These are phyloP conservation scores for Pseudofabraea citricarpa DNA, from an alignment of 2,329 filamentous ascomycete species.

Conservation along the genomic window DNA sequence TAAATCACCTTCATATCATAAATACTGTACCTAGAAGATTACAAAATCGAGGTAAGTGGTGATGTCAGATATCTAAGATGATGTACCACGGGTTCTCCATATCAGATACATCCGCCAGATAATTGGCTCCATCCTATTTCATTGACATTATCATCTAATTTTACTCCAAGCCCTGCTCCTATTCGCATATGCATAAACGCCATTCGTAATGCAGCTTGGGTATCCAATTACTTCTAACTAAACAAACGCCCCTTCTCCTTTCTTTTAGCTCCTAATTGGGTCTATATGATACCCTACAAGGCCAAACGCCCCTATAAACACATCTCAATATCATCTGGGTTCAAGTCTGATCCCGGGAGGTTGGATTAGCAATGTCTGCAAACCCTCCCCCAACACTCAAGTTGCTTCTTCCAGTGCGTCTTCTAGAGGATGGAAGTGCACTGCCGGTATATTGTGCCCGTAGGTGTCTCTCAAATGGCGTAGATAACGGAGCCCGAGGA, in stretches of 20 bases:
- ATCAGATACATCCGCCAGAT: too few species aligned
- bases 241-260: constrained; percentile 1
- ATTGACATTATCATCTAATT: constrained; percentile 1
- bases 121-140: too few species aligned
- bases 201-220: constrained; percentile 17
- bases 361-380: constrained; percentile 24
- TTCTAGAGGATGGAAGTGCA: constrained; percentile 12
- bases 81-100: too few species aligned
- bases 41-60: too few species aligned
- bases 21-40: too few species aligned
- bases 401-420: constrained; percentile 13
- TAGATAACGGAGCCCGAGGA: constrained; percentile 37
- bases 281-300: constrained; percentile 1
- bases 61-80: too few species aligned
- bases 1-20: too few species aligned
- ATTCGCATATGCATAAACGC: constrained; percentile 16
- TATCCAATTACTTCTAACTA: constrained; percentile 6
- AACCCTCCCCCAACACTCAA: constrained; percentile 19
- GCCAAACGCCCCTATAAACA: background rate
- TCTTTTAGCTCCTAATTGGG: background rate
- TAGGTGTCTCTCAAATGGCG: constrained; percentile 35
- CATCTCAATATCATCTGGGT: too few species aligned
- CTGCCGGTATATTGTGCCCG: constrained; percentile 25
- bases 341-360: too few species aligned
- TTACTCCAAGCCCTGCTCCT: constrained; percentile 2